Evolutionary conservation across 129 eudicot genomes (phyloP).

Genomic region (Sambucus nigra): DNA sequence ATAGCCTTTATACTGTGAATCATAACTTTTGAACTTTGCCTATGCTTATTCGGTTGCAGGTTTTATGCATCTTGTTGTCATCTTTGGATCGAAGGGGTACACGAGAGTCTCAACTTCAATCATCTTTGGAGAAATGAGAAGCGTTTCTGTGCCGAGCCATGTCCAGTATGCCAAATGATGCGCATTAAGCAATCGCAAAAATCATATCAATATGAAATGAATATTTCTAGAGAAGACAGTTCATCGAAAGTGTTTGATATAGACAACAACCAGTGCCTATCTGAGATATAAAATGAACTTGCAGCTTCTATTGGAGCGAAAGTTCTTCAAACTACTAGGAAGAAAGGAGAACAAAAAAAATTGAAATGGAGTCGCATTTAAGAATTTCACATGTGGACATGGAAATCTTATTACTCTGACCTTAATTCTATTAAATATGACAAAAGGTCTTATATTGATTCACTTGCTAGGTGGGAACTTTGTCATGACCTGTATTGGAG

Average conservation of each 20-base stretch:
- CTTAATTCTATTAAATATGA: slow-evolving; percentile 56
- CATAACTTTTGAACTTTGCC: too few relatives aligned
- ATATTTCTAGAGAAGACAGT: slow-evolving; percentile 55
- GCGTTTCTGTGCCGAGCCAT: too few relatives aligned
- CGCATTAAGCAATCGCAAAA: slow-evolving; percentile 24
- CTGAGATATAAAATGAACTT: slow-evolving; percentile 24
- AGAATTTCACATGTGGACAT: slow-evolving; percentile 63
- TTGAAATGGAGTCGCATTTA: too few relatives aligned
- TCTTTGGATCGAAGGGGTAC: too few relatives aligned
- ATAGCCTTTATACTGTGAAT: slow-evolving; percentile 5
- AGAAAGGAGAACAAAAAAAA: slow-evolving; percentile 43
- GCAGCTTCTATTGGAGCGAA: slow-evolving; percentile 19
- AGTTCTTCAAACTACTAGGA: slow-evolving; percentile 24
- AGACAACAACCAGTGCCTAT: too few relatives aligned
- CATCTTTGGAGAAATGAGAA: slow-evolving; percentile 46
- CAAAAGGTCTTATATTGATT: slow-evolving; percentile 65
- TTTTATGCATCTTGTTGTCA: slow-evolving; percentile 46
- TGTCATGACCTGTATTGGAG: too few relatives aligned
- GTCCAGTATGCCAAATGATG: slow-evolving; percentile 24
- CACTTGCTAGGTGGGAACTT: too few relatives aligned
- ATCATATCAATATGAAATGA: slow-evolving; percentile 49
- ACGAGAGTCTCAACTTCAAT: slow-evolving; percentile 64
- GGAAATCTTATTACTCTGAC: slow-evolving; percentile 51
- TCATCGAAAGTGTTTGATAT: slow-evolving; percentile 84
- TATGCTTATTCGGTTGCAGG: slow-evolving; percentile 37